Percentiles rank a stretch among this genome's conserved stretches.
These are phyloP conservation scores for Favolaschia claudopus DNA, from an alignment of 768 basidiomycete species.

Conservation along the genomic window DNA sequence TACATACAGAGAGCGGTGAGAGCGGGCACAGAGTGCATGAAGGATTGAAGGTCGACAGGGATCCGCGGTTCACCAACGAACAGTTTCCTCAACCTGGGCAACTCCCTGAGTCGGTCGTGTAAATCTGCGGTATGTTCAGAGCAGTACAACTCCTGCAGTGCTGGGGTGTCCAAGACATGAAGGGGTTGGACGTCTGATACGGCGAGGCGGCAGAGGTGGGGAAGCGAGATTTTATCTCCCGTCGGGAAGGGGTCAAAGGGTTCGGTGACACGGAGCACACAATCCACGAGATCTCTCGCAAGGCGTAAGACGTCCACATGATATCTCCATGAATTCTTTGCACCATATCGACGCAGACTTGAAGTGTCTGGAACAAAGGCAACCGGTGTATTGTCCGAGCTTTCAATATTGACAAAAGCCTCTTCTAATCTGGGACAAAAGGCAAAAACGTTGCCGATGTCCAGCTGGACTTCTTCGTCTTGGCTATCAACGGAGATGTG, in stretches of 20 bases:
- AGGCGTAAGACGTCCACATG: too few species aligned
- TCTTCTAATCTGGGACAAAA: not conserved
- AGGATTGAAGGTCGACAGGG: too few species aligned
- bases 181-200: not conserved
- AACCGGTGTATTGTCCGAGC: not conserved
- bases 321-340: not conserved
- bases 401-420: not conserved
- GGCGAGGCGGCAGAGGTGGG: slow-evolving; percentile 2
- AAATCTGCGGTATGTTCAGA: not conserved
- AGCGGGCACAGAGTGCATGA: too few species aligned
- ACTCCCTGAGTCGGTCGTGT: not conserved
- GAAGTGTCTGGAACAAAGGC: not conserved
- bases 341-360: not conserved
- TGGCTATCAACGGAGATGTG: not conserved
- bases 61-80: not conserved
- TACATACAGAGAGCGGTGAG: too few species aligned
- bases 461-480: not conserved
- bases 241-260: not conserved
- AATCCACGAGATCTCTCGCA: too few species aligned
- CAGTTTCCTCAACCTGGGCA: not conserved
- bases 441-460: not conserved
- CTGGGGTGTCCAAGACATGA: slow-evolving; percentile 1
- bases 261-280: too few species aligned
- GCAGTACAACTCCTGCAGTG: slow-evolving; percentile 3
- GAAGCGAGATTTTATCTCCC: not conserved